Percentiles rank a stretch among this genome's conserved stretches.
Evolutionary conservation across 106 monocot genomes (phyloP).

Genomic region (Phalaenopsis aphrodite): DNA sequence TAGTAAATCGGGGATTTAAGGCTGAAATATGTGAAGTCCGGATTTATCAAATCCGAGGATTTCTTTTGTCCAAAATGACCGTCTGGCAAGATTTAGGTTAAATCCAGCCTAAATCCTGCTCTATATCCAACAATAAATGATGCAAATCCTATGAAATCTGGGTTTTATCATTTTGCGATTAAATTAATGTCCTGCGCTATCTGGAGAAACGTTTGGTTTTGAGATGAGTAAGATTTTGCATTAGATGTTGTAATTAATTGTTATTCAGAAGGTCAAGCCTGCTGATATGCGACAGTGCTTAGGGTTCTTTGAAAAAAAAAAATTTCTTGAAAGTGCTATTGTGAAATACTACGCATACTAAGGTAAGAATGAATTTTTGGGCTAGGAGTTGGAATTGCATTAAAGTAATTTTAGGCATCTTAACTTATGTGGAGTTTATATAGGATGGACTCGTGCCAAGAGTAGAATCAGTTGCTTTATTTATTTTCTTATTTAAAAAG

Average conservation of each 20-base stretch:
- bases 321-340: background rate
- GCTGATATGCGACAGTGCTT: background rate
- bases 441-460: background rate
- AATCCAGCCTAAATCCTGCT: too few relatives aligned
- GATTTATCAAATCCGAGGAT: too few relatives aligned
- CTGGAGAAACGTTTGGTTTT: background rate
- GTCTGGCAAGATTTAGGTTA: too few relatives aligned
- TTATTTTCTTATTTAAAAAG: background rate
- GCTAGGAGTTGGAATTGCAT: background rate
- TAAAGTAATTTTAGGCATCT: background rate
- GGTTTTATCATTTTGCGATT: background rate
- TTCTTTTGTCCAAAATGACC: too few relatives aligned
- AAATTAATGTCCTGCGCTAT: background rate
- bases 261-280: background rate
- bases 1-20: too few relatives aligned
- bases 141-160: background rate
- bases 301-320: background rate
- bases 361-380: background rate
- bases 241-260: background rate
- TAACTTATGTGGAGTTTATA: background rate
- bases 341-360: background rate
- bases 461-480: background rate
- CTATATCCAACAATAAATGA: background rate
- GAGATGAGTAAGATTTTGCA: background rate
- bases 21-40: too few relatives aligned